phyloP scores from a whole-genome alignment of 305 asterid genomes.

The Petunia hybrid region DNA sequence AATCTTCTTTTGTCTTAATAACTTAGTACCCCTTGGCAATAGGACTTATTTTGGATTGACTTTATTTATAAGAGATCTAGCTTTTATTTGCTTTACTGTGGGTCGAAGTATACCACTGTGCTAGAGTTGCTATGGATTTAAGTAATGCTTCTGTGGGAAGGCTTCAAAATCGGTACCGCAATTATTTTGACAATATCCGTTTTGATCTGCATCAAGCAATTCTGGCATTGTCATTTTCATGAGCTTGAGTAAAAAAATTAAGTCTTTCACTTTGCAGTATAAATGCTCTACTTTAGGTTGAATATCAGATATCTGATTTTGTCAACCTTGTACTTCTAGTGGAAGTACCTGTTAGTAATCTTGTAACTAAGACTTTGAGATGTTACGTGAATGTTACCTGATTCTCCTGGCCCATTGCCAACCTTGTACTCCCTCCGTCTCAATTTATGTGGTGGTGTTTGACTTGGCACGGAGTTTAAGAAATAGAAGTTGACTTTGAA shows the following conservation, averaged over 20 bases:
- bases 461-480: no score
- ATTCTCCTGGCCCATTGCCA: slow-evolving; percentile 21
- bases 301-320: slow-evolving; percentile 6
- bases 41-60: not conserved
- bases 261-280: slow-evolving; percentile 13
- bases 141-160: not conserved
- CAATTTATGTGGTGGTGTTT: no score
- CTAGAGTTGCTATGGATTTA: not conserved
- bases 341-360: slow-evolving; percentile 17
- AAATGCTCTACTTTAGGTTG: slow-evolving; percentile 1
- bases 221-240: not conserved
- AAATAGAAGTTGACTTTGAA: no score
- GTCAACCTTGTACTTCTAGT: slow-evolving; percentile 12
- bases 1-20: not conserved
- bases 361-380: not conserved
- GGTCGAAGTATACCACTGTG: not conserved
- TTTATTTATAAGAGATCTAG: not conserved
- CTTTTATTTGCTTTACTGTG: not conserved
- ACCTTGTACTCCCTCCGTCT: not conserved
- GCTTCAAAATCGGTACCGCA: not conserved
- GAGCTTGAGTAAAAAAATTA: not conserved
- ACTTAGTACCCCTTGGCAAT: not conserved
- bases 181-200: not conserved
- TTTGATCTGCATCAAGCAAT: not conserved
- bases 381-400: not conserved